phyloP scores from a whole-genome alignment of 2,329 filamentous ascomycete genomes.

The Colletotrichum filicis region DNA sequence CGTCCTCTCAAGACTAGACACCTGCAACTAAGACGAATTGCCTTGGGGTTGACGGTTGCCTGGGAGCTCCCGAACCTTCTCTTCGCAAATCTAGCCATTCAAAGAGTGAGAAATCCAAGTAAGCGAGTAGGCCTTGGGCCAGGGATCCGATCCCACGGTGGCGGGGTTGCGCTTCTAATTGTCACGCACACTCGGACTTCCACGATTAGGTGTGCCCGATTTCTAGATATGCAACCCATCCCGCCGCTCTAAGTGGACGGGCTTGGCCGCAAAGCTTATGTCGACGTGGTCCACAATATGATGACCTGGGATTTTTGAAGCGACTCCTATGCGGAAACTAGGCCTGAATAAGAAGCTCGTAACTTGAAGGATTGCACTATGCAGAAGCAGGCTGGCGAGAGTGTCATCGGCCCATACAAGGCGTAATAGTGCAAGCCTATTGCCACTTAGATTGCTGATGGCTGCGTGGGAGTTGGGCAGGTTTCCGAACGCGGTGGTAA shows the following conservation, averaged over 20 bases:
- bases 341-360: slow-evolving; percentile 21
- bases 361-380: slow-evolving; percentile 13
- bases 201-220: not conserved
- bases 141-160: slow-evolving; percentile 8
- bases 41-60: too few species aligned
- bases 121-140: not conserved
- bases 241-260: not conserved
- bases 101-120: not conserved
- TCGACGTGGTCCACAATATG: not conserved
- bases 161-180: slow-evolving; percentile 6
- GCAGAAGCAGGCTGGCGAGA: not conserved
- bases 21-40: not conserved
- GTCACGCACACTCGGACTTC: slow-evolving; percentile 17
- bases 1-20: not conserved
- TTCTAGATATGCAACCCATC: not conserved
- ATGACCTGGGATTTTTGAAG: not conserved
- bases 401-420: not conserved
- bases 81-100: not conserved
- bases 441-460: not conserved
- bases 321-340: slow-evolving; percentile 1
- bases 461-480: not conserved
- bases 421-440: not conserved
- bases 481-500: too few species aligned
- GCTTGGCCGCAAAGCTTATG: not conserved
- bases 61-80: not conserved